phyloP scores from a whole-genome alignment of 441 rosid species.

The Adansonia rubrostipa region DNA sequence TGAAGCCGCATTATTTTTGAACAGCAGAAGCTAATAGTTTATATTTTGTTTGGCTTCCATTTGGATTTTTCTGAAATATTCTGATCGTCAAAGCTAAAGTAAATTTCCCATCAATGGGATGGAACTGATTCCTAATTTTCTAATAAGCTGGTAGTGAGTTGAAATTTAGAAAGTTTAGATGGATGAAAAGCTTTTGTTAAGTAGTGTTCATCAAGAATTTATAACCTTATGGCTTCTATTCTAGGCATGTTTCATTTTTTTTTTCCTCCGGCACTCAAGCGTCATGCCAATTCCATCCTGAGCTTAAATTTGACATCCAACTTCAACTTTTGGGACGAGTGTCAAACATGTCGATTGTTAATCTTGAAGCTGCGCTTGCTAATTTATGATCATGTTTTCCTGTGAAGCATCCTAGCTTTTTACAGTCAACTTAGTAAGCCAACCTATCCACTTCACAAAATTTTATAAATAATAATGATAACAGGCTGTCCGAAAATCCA shows the following conservation, averaged over 20 bases:
- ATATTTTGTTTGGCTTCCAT: neutral
- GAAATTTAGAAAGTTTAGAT: too few relatives aligned
- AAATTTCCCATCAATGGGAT: too few relatives aligned
- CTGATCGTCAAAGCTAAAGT: too few relatives aligned
- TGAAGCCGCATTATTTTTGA: too few relatives aligned
- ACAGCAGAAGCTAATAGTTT: neutral
- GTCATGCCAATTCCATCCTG: neutral
- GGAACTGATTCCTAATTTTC: neutral
- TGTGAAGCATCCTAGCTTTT: slow-evolving; percentile 48
- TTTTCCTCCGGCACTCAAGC: neutral
- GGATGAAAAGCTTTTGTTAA: neutral
- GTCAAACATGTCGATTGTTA: neutral
- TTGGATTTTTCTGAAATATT: too few relatives aligned
- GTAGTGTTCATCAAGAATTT: neutral
- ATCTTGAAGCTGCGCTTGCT: neutral
- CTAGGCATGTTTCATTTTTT: neutral
- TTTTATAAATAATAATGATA: slow-evolving; percentile 46
- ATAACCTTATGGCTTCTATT: neutral
- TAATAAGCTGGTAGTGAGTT: neutral
- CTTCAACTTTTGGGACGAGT: neutral
- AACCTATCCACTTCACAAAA: slow-evolving; percentile 30
- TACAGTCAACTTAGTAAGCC: slow-evolving; percentile 43
- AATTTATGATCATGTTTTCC: neutral
- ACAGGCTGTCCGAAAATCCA: slow-evolving; percentile 35
- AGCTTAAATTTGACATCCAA: neutral